A percentile compares a stretch with the other conserved stretches of the same genome.
Evolutionary conservation across 805 yeast genomes (phyloP).

Genomic region (Lachancea meyersii): DNA sequence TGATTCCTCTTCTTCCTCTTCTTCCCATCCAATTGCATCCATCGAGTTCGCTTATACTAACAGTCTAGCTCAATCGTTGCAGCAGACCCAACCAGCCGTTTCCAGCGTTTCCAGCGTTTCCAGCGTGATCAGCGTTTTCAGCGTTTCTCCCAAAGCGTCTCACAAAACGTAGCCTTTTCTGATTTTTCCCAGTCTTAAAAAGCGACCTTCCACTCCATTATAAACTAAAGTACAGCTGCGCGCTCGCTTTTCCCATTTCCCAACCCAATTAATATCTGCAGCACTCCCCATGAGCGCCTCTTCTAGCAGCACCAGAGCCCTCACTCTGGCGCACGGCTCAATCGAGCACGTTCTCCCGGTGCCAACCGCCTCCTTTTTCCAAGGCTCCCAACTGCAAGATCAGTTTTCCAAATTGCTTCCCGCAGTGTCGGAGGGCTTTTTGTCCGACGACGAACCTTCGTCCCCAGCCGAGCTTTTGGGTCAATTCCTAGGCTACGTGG

Average conservation of each 20-base stretch:
- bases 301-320: constrained; percentile 57
- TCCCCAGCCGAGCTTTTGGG: constrained; percentile 81
- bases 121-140: too few species aligned
- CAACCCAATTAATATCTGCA: background rate
- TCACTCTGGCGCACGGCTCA: constrained; percentile 75
- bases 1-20: too few species aligned
- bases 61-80: too few species aligned
- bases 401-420: constrained; percentile 77
- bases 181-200: too few species aligned
- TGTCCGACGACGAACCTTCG: constrained; percentile 82
- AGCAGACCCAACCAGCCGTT: too few species aligned
- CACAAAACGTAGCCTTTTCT: too few species aligned
- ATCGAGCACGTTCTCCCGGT: constrained; percentile 85
- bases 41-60: too few species aligned
- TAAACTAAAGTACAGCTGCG: too few species aligned
- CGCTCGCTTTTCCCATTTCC: background rate
- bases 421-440: constrained; percentile 73
- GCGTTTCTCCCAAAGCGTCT: too few species aligned
- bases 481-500: constrained; percentile 71
- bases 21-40: too few species aligned
- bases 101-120: too few species aligned
- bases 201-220: too few species aligned
- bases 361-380: constrained; percentile 72
- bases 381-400: constrained; percentile 81
- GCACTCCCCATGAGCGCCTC: constrained; percentile 17